Conservation (phyloP, 192 early-diverging fungal genomes). For the Gonapodya prolifera region DNA sequence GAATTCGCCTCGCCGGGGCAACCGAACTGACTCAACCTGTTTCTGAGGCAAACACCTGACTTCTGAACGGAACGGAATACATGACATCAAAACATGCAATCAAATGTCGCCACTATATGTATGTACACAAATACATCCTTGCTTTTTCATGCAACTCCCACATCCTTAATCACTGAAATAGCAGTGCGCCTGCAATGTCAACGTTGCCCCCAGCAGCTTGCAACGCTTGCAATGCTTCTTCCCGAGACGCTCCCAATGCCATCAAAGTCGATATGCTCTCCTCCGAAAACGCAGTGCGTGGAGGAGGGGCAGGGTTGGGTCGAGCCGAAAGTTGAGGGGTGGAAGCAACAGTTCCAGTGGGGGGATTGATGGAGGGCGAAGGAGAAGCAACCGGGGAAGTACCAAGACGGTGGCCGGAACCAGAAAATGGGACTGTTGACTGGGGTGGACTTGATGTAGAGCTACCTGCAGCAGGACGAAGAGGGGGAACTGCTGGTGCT, state of each 20-base stretch:
- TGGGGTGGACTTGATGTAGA: background rate
- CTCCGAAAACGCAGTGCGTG: slow-evolving; percentile 36
- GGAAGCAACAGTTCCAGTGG: background rate
- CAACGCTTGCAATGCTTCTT: slow-evolving; percentile 66
- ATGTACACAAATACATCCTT: too few species aligned
- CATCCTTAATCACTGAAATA: slow-evolving; percentile 54
- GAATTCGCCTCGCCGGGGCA: too few species aligned
- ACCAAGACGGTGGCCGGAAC: slow-evolving; percentile 15
- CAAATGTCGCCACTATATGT: too few species aligned
- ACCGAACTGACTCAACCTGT: too few species aligned
- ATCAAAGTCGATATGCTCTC: slow-evolving; percentile 55
- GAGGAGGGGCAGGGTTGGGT: background rate
- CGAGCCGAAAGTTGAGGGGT: background rate
- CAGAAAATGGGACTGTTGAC: slow-evolving; percentile 17
- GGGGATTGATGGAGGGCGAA: slow-evolving; percentile 7
- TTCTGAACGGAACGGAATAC: too few species aligned
- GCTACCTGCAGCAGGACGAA: slow-evolving; percentile 2
- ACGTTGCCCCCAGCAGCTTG: slow-evolving; percentile 69
- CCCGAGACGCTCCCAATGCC: slow-evolving; percentile 63
- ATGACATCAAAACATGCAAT: too few species aligned
- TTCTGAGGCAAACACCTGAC: too few species aligned
- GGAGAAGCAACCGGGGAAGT: slow-evolving; percentile 16
- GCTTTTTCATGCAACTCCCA: too few species aligned
- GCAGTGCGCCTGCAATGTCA: slow-evolving; percentile 73
- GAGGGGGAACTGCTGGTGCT: slow-evolving; percentile 7